A percentile compares a stretch with the other conserved stretches of the same genome.
Conservation (phyloP, 371 early-diverging fungal genomes). For the Mucor saturninus region DNA sequence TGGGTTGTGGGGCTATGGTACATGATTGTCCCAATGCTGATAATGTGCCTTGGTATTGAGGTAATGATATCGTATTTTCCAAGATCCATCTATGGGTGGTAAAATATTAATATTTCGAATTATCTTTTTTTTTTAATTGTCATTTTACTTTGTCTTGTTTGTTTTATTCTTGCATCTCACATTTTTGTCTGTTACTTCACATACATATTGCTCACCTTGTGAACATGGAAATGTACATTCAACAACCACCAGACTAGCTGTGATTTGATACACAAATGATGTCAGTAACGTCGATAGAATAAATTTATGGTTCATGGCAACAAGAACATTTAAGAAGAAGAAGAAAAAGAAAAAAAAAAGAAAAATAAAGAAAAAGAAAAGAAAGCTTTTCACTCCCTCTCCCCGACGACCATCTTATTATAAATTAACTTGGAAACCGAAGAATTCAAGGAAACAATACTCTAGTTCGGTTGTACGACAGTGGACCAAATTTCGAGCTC, state of each 20-base stretch:
- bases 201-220: constrained; percentile 8
- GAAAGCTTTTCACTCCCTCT: background rate
- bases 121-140: background rate
- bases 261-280: background rate
- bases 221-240: constrained; percentile 28
- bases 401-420: background rate
- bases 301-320: background rate
- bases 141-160: constrained; percentile 13
- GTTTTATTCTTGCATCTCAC: constrained; percentile 14
- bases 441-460: constrained; percentile 20
- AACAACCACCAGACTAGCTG: constrained; percentile 15
- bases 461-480: constrained; percentile 10
- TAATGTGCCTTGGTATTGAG: constrained; percentile 16
- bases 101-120: background rate
- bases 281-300: constrained; percentile 8
- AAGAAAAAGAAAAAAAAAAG: constrained; percentile 1
- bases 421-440: constrained; percentile 11
- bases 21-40: constrained; percentile 10
- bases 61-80: constrained; percentile 18
- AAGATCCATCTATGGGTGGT: constrained; percentile 23
- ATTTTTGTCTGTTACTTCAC: constrained; percentile 13
- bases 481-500: constrained; percentile 13
- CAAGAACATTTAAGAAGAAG: constrained; percentile 3
- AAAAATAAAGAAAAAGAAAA: background rate
- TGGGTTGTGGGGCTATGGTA: constrained; percentile 10